Percentiles rank a stretch among this genome's conserved stretches.
phyloP scores from a whole-genome alignment of 345 rosid genomes.

The Populus tremula region DNA sequence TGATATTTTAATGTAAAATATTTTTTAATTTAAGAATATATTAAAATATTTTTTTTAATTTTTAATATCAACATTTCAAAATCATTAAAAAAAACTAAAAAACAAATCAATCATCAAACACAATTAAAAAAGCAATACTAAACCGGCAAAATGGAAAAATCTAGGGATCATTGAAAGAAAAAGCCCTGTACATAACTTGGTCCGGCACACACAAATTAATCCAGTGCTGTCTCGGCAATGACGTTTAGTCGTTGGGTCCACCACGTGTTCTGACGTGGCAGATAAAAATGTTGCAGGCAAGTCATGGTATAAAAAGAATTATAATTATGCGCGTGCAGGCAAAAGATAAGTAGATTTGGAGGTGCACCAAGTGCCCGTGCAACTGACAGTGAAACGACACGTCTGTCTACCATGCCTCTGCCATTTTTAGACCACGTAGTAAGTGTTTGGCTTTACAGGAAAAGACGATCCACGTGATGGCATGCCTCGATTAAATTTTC shows the following conservation, averaged over 20 bases:
- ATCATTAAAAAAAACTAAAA: no score
- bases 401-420: slow-evolving; percentile 1
- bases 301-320: neutral
- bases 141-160: no score
- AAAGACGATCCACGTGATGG: neutral
- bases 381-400: slow-evolving; percentile 1
- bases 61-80: no score
- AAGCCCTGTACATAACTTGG: neutral
- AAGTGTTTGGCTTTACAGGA: slow-evolving; percentile 8
- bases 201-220: neutral
- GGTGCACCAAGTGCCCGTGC: neutral
- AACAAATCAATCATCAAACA: no score
- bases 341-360: no score
- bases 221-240: slow-evolving; percentile 19
- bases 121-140: no score
- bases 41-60: no score
- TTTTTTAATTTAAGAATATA: no score
- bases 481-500: neutral
- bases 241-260: neutral
- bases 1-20: no score
- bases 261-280: neutral
- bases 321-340: neutral
- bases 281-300: neutral
- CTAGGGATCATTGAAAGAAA: no score
- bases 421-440: no score